Evolutionary conservation across 2,329 filamentous ascomycete species (phyloP).

Genomic region (Grosmannia serpens): DNA sequence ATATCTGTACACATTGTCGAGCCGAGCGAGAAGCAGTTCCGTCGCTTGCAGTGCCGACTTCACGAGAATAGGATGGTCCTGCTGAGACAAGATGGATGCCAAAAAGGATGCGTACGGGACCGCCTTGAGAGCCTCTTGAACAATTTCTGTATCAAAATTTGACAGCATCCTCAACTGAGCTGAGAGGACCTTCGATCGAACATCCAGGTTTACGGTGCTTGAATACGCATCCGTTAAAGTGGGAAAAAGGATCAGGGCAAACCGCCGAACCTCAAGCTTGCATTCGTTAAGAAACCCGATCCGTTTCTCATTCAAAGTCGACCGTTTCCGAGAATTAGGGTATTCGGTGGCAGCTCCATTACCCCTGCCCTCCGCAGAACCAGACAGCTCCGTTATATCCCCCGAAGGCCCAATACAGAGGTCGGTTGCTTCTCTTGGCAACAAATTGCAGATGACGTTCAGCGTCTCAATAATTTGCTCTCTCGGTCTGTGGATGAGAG

Average conservation of each 20-base stretch:
- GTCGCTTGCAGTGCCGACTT: slow-evolving; percentile 81
- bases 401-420: slow-evolving; percentile 32
- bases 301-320: slow-evolving; percentile 60
- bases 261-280: slow-evolving; percentile 77
- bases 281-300: slow-evolving; percentile 73
- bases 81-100: slow-evolving; percentile 87
- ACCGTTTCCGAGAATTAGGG: slow-evolving; percentile 35
- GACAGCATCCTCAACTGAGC: slow-evolving; percentile 98
- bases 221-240: slow-evolving; percentile 95
- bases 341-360: slow-evolving; percentile 23
- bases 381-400: slow-evolving; percentile 14
- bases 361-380: background rate
- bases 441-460: slow-evolving; percentile 90
- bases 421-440: slow-evolving; percentile 24
- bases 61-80: slow-evolving; percentile 81
- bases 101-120: slow-evolving; percentile 95
- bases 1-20: slow-evolving; percentile 83
- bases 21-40: slow-evolving; percentile 71
- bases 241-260: slow-evolving; percentile 84
- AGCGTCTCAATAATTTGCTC: slow-evolving; percentile 96
- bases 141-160: slow-evolving; percentile 74
- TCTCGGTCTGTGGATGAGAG: slow-evolving; percentile 84
- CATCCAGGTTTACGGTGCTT: slow-evolving; percentile 89
- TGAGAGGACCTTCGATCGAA: slow-evolving; percentile 86
- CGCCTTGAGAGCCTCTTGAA: slow-evolving; percentile 72